Conservation (phyloP, 345 rosid species). For the Raphanus raphanistrum region DNA sequence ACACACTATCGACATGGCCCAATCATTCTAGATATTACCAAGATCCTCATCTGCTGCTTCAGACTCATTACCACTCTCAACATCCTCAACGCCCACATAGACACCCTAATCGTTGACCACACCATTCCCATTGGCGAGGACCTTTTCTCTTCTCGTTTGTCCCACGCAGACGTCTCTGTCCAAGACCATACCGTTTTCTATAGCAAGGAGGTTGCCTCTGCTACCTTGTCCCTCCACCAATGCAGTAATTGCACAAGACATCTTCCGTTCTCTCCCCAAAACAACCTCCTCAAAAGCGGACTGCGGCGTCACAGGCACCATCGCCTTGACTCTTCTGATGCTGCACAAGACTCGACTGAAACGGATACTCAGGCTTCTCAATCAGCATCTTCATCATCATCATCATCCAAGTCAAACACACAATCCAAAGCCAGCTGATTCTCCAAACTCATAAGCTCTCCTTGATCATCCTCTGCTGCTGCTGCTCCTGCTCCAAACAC, state of each 20-base stretch:
- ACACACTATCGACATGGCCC: slow-evolving; percentile 66
- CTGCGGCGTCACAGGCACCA: slow-evolving; percentile 18
- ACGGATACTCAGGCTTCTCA: slow-evolving; percentile 40
- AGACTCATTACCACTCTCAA: slow-evolving; percentile 2
- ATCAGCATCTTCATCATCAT: slow-evolving; percentile 62
- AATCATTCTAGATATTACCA: slow-evolving; percentile 82
- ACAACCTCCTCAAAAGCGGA: slow-evolving; percentile 49
- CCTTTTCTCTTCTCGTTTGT: slow-evolving; percentile 15
- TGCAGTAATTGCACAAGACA: slow-evolving; percentile 24
- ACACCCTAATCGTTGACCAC: slow-evolving; percentile 54
- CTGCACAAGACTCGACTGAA: slow-evolving; percentile 42
- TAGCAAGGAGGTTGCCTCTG: slow-evolving; percentile 5
- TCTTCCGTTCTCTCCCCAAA: slow-evolving; percentile 49
- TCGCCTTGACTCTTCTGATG: slow-evolving; percentile 50
- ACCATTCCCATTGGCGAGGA: slow-evolving; percentile 26
- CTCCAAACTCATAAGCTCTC: slow-evolving; percentile 29
- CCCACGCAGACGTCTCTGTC: slow-evolving; percentile 66
- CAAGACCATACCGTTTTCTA: slow-evolving; percentile 31
- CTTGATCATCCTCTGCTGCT: not conserved
- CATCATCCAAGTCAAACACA: slow-evolving; percentile 64
- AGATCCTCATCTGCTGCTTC: slow-evolving; percentile 61
- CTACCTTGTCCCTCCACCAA: slow-evolving; percentile 33
- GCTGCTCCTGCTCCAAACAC: not conserved
- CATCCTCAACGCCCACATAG: slow-evolving; percentile 62
- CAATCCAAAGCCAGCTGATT: slow-evolving; percentile 18